phyloP scores from a whole-genome alignment of 306 rosid species.

The Ormosia emarginata region DNA sequence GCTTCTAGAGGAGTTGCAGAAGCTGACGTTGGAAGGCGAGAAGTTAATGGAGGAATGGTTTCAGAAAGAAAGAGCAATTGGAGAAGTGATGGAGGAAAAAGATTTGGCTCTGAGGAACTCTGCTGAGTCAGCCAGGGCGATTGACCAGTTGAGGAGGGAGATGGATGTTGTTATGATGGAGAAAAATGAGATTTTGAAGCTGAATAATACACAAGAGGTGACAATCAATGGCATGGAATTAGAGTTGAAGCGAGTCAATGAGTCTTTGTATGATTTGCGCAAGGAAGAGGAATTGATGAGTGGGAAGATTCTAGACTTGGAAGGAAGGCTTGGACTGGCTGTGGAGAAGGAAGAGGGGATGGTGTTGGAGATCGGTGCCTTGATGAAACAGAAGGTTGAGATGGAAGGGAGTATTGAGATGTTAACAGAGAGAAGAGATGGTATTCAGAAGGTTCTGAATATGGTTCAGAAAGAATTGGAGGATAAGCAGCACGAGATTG shows the following conservation, averaged over 20 bases:
- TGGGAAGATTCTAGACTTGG: conserved; percentile 22
- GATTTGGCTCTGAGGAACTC: conserved; percentile 34
- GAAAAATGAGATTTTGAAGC: conserved; percentile 31
- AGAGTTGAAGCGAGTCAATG: conserved; percentile 32
- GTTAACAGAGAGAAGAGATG: conserved; percentile 24
- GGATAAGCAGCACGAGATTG: conserved; percentile 22
- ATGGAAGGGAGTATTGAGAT: conserved; percentile 29
- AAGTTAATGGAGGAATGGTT: conserved; percentile 27
- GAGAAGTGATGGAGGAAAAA: conserved; percentile 31
- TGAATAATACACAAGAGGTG: conserved; percentile 17
- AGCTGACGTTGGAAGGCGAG: conserved; percentile 25
- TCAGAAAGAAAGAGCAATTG: conserved; percentile 24
- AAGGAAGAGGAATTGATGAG: conserved; percentile 26
- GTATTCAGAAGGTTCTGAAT: conserved; percentile 7
- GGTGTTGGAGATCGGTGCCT: conserved; percentile 28
- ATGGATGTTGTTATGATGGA: conserved; percentile 25
- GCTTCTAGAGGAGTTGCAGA: conserved; percentile 24
- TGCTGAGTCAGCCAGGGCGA: conserved; percentile 22
- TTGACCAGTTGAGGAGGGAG: conserved; percentile 29
- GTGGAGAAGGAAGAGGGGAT: conserved; percentile 29
- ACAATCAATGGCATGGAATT: conserved; percentile 24
- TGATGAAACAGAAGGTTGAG: conserved; percentile 34
- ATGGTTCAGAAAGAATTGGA: conserved; percentile 19
- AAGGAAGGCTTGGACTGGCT: conserved; percentile 20
- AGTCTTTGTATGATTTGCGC: background rate